Evolutionary conservation across 2,329 filamentous ascomycete genomes (phyloP).

Genomic region (Stemphylium beticola): DNA sequence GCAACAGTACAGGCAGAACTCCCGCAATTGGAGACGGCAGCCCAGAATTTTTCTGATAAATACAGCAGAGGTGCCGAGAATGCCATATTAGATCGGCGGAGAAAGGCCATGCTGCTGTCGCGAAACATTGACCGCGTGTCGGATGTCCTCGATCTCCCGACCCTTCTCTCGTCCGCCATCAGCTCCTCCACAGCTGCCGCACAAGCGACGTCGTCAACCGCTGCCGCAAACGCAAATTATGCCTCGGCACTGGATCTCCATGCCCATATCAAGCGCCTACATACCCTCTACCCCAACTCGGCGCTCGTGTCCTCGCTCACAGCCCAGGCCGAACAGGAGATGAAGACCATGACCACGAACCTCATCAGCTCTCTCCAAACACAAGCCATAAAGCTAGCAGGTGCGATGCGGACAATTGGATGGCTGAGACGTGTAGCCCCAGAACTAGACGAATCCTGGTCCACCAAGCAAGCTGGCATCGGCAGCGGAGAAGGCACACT

Average conservation of each 20-base stretch:
- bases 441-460: conserved; percentile 66
- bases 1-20: conserved; percentile 73
- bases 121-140: conserved; percentile 88
- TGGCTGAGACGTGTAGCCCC: conserved; percentile 89
- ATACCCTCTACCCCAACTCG: conserved; percentile 81
- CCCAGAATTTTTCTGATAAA: conserved; percentile 79
- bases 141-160: conserved; percentile 89
- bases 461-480: conserved; percentile 36
- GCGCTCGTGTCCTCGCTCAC: conserved; percentile 75
- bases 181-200: conserved; percentile 60
- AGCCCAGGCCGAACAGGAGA: conserved; percentile 80
- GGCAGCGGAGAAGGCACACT: conserved; percentile 67
- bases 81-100: conserved; percentile 71
- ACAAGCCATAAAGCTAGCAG: conserved; percentile 83
- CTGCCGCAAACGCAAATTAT: conserved; percentile 70
- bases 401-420: conserved; percentile 86
- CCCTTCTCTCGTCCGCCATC: conserved; percentile 81
- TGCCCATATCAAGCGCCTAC: conserved; percentile 87
- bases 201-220: conserved; percentile 47
- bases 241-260: conserved; percentile 89
- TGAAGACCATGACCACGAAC: conserved; percentile 86
- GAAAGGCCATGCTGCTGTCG: conserved; percentile 79
- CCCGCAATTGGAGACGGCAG: conserved; percentile 78
- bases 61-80: conserved; percentile 77
- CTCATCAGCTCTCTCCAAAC: conserved; percentile 78